Evolutionary conservation across 768 basidiomycete species (phyloP).

Genomic region (Russula emetica): DNA sequence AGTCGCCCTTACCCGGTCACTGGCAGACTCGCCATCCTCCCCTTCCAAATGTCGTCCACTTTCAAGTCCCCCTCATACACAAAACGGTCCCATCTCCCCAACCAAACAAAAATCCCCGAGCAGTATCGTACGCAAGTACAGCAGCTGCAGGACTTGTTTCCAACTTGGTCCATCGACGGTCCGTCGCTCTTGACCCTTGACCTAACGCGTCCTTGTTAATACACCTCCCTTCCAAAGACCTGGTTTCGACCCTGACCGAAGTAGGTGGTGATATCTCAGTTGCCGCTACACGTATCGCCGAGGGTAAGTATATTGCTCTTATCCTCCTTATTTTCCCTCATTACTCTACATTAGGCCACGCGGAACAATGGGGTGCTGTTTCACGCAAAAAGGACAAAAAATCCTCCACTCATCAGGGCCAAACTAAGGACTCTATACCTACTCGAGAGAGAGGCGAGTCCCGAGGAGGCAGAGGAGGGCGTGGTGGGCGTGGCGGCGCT

Average conservation of each 20-base stretch:
- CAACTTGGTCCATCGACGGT: conserved; percentile 69
- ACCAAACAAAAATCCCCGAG: conserved; percentile 29
- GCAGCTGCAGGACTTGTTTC: conserved; percentile 69
- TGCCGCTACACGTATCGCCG: conserved; percentile 69
- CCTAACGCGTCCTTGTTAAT: conserved; percentile 29
- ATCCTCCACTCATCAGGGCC: conserved; percentile 38
- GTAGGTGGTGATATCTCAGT: conserved; percentile 62
- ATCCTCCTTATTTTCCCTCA: conserved; percentile 28
- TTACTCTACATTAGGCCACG: conserved; percentile 48
- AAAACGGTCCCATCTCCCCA: conserved; percentile 30
- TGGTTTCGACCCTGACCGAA: conserved; percentile 64
- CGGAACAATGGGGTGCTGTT: conserved; percentile 78
- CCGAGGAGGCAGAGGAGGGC: conserved; percentile 62
- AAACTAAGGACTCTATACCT: conserved; percentile 51
- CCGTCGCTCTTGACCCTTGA: conserved; percentile 21
- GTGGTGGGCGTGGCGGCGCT: conserved; percentile 52
- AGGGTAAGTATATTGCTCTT: conserved; percentile 45
- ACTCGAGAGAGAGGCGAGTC: conserved; percentile 46
- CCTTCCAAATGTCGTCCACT: conserved; percentile 27
- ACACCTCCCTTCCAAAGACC: conserved; percentile 42
- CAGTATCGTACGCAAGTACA: conserved; percentile 53
- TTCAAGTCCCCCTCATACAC: conserved; percentile 33
- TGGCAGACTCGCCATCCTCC: background rate
- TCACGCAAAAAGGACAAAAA: conserved; percentile 89
- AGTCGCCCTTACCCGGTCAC: background rate